These are phyloP conservation scores for Casuarina equisetifolia DNA, from an alignment of 306 rosid genomes.

Conservation along the genomic window DNA sequence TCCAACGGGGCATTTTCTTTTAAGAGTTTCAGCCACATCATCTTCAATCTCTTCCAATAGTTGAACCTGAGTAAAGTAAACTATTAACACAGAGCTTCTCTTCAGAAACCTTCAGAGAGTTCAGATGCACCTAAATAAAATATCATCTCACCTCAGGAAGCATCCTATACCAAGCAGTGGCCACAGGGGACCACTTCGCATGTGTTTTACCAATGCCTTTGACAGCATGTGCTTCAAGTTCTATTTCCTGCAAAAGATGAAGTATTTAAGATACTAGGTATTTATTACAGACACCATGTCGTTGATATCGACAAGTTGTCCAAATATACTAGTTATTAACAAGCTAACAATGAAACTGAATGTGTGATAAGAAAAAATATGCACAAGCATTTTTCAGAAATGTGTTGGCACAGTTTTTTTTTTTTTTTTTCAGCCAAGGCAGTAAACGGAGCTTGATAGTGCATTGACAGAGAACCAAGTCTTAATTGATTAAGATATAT, in stretches of 20 bases:
- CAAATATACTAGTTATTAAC: background rate
- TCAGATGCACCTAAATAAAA: constrained; percentile 9
- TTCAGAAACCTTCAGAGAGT: background rate
- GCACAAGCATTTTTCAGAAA: background rate
- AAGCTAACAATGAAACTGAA: background rate
- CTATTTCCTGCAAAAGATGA: constrained; percentile 69
- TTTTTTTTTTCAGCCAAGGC: background rate
- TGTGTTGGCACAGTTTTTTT: background rate
- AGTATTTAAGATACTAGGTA: background rate
- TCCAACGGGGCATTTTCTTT: constrained; percentile 62
- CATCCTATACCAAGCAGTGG: constrained; percentile 97
- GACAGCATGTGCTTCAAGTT: constrained; percentile 95
- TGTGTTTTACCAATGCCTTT: constrained; percentile 94
- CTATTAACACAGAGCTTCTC: constrained; percentile 7
- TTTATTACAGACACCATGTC: background rate
- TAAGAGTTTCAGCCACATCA: constrained; percentile 69
- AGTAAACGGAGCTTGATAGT: background rate
- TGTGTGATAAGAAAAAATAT: background rate
- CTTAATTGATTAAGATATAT: background rate
- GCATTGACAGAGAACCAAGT: background rate
- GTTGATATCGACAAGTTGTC: background rate
- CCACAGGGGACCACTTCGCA: constrained; percentile 98
- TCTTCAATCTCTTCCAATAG: constrained; percentile 58
- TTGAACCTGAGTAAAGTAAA: constrained; percentile 46
- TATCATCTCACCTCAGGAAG: constrained; percentile 79